Evolutionary conservation across 2,329 filamentous ascomycete genomes (phyloP), one percentile per base, ranked within the genome.

Genomic region (Scorias spongiosa): DNA sequence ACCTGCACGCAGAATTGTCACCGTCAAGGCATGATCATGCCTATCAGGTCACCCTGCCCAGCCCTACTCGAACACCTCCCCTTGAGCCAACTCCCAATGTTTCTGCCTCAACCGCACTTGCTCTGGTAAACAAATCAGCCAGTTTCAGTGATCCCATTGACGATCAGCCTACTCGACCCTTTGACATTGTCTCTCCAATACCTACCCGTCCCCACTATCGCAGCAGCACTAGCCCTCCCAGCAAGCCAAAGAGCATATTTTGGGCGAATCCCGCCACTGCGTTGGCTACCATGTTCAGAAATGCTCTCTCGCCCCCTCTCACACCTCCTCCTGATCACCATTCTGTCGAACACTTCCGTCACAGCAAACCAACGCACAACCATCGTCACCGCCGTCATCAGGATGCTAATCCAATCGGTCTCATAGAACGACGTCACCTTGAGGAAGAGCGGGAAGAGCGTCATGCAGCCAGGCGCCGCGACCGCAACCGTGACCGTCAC

Each of bases 361-460:
- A 28, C 42, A 47, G 38, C 39, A 39, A 32, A 44, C 38, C 42
- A 30, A 44, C 44, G 39, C 38, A 41, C 37, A n/a, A 28, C 26
- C 39, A 32, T 40, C 45, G 38, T 38, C 32, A 32, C 44, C 39
- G 42, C 38, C 42, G 29, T 45, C 44, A 41, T 47, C 43, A 42
- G 44, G 42, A 32, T 47, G 38, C 17, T 44, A 12, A 42, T 50
- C 28, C 17, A 41, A 37, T 26, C 46, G 11, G 12, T 43, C 39
- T n/a, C 18, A 5, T 39, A 34, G 39, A 32, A 44, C 42, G 11
- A 44, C 43, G 43, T 47, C 54, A 53, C 40, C 52, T 55, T 40
- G 56, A 56, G 45, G 56, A 59, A 49, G 53, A 59, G 32, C 53
- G 53, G 44, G 30, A 40, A 12, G 54, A 54, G 38, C 53, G 53